These are phyloP conservation scores for Suhomyces bribrorum DNA, from an alignment of 1,139 yeast species.

Conservation along the genomic window DNA sequence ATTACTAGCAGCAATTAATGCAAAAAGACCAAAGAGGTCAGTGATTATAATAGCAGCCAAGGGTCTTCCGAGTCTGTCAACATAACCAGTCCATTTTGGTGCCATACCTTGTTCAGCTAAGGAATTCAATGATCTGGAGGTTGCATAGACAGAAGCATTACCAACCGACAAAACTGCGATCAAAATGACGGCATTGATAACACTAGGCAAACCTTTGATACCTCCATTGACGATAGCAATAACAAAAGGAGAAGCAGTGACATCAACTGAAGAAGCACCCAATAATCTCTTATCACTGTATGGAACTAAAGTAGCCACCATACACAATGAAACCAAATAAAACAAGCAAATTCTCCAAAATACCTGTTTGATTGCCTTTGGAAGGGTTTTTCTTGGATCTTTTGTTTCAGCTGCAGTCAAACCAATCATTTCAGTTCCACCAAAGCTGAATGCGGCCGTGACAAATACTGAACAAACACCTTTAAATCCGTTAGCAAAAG, in stretches of 20 bases:
- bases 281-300: slow-evolving; percentile 33
- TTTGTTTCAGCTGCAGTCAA: slow-evolving; percentile 51
- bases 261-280: slow-evolving; percentile 47
- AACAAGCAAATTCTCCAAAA: slow-evolving; percentile 71
- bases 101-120: slow-evolving; percentile 37
- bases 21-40: slow-evolving; percentile 59
- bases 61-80: slow-evolving; percentile 36
- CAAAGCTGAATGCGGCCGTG: slow-evolving; percentile 28
- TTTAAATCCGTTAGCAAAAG: slow-evolving; percentile 44
- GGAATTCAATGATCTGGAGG: slow-evolving; percentile 34
- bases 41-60: slow-evolving; percentile 33
- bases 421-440: slow-evolving; percentile 46
- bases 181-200: slow-evolving; percentile 51
- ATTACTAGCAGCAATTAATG: slow-evolving; percentile 70
- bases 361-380: slow-evolving; percentile 73
- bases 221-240: slow-evolving; percentile 58
- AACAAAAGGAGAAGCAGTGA: slow-evolving; percentile 62
- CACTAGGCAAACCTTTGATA: slow-evolving; percentile 55
- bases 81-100: slow-evolving; percentile 34
- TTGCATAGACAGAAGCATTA: slow-evolving; percentile 41
- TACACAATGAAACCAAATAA: slow-evolving; percentile 49
- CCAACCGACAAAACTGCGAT: slow-evolving; percentile 52
- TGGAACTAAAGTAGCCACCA: slow-evolving; percentile 50
- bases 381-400: slow-evolving; percentile 54
- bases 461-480: slow-evolving; percentile 50